Percentiles rank a stretch among this genome's conserved stretches.
Evolutionary conservation across 2,329 filamentous ascomycete genomes (phyloP).

Genomic region (Calonectria pseudoreteaudii): DNA sequence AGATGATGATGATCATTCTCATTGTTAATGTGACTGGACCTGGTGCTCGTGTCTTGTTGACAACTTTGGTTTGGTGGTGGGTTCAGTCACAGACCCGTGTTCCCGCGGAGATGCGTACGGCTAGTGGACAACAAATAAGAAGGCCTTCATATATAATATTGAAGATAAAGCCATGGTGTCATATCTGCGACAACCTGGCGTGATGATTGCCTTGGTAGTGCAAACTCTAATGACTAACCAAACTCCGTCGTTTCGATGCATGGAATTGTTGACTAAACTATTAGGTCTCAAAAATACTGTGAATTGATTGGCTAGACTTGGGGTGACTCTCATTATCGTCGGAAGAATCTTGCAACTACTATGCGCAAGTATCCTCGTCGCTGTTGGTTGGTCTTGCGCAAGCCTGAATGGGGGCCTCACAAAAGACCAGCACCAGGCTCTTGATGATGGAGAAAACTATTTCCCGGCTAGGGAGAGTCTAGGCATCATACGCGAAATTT

Average conservation of each 20-base stretch:
- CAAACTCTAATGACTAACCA: background rate
- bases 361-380: too few relatives aligned
- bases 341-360: too few relatives aligned
- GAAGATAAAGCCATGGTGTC: background rate
- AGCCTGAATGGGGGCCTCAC: background rate
- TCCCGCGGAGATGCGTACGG: background rate
- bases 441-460: background rate
- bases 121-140: background rate
- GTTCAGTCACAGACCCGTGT: background rate
- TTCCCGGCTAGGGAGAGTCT: background rate
- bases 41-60: background rate
- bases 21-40: background rate
- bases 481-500: background rate
- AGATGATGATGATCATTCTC: background rate
- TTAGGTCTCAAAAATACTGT: background rate
- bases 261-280: too few relatives aligned
- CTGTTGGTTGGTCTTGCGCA: background rate
- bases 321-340: too few relatives aligned
- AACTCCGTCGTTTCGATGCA: too few relatives aligned
- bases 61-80: background rate
- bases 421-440: background rate
- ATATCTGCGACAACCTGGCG: background rate
- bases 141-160: background rate
- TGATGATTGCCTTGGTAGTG: background rate
- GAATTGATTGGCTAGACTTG: background rate